A percentile compares a stretch with the other conserved stretches of the same genome.
phyloP scores from a whole-genome alignment of 2,329 filamentous ascomycete genomes.

The Neofusicoccum sp. region DNA sequence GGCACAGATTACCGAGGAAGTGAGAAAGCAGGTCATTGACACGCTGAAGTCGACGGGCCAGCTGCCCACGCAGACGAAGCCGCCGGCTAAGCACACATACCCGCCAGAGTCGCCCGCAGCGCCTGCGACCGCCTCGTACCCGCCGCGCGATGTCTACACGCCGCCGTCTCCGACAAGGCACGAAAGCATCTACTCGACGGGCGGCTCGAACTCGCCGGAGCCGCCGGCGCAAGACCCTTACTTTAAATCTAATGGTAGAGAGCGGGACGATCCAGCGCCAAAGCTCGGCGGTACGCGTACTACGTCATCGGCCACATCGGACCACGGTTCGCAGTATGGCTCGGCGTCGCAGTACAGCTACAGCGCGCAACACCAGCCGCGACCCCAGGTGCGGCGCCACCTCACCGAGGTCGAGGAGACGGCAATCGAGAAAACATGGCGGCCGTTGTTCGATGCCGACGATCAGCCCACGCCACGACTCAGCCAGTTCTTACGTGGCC shows the following conservation, averaged over 20 bases:
- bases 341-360: conserved; percentile 8
- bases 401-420: conserved; percentile 35
- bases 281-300: conserved; percentile 30
- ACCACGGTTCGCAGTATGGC: conserved; percentile 12
- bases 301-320: conserved; percentile 11
- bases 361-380: background rate
- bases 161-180: conserved; percentile 52
- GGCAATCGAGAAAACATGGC: conserved; percentile 70
- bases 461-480: conserved; percentile 67
- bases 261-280: conserved; percentile 26
- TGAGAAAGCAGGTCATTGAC: conserved; percentile 44
- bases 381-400: conserved; percentile 24
- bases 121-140: conserved; percentile 49
- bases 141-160: conserved; percentile 51
- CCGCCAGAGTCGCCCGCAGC: conserved; percentile 43
- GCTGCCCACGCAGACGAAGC: conserved; percentile 29
- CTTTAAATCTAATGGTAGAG: background rate
- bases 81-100: conserved; percentile 29
- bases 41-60: conserved; percentile 47
- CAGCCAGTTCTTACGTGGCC: conserved; percentile 67
- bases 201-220: conserved; percentile 39
- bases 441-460: conserved; percentile 66
- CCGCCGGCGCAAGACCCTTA: conserved; percentile 14
- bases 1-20: conserved; percentile 61
- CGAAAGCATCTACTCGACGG: conserved; percentile 27